Evolutionary conservation across 2,329 filamentous ascomycete genomes (phyloP).

Genomic region (Stagonosporopsis chrysanthemi): DNA sequence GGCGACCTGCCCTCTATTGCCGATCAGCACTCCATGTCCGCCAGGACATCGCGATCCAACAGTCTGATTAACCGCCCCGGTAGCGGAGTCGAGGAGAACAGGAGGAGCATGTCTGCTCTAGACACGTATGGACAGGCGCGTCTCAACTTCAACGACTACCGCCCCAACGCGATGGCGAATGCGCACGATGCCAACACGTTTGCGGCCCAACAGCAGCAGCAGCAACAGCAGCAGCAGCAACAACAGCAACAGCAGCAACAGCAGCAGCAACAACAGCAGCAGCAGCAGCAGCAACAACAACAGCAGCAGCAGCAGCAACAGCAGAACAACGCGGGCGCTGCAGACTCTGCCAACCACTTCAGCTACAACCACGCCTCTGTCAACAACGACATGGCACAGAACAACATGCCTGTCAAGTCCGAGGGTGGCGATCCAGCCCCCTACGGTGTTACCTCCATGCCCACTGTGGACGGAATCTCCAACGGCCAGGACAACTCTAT

Average conservation of each 20-base stretch:
- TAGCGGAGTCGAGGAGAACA: conserved; percentile 47
- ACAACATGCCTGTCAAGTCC: conserved; percentile 45
- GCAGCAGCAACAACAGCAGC: conserved; percentile 30
- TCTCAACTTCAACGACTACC: conserved; percentile 49
- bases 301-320: conserved; percentile 34
- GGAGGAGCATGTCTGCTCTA: conserved; percentile 47
- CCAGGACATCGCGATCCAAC: conserved; percentile 58
- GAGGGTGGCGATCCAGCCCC: conserved; percentile 40
- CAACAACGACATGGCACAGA: conserved; percentile 44
- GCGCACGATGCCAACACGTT: conserved; percentile 38
- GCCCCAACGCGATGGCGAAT: conserved; percentile 40
- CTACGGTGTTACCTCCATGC: conserved; percentile 46
- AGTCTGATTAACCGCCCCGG: conserved; percentile 55
- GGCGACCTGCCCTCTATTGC: conserved; percentile 50
- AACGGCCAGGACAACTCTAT: conserved; percentile 49
- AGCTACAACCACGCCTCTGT: conserved; percentile 42
- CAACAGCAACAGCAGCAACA: conserved; percentile 13
- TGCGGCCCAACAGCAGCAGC: conserved; percentile 35
- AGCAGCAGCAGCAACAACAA: conserved; percentile 7
- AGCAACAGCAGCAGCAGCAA: conserved; percentile 22
- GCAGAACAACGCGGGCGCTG: conserved; percentile 30
- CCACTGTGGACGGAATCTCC: conserved; percentile 45
- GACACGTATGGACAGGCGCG: conserved; percentile 42
- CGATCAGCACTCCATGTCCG: conserved; percentile 54
- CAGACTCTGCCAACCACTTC: conserved; percentile 39